phyloP scores from a whole-genome alignment of 345 rosid species.

The Cardamine resedifolia region DNA sequence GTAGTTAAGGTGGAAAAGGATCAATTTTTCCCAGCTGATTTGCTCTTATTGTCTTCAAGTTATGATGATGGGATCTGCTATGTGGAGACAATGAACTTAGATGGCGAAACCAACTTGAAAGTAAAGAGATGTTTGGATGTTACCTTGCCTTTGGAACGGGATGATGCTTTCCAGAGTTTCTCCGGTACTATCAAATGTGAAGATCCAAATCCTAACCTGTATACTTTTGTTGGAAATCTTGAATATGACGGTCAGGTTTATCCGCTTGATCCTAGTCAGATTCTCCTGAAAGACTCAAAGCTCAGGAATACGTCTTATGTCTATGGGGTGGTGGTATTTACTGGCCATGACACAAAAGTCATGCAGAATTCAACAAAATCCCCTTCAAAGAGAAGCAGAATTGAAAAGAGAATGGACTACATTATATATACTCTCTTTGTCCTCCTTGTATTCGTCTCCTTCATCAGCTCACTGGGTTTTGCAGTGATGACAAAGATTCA shows the following conservation, averaged over 20 bases:
- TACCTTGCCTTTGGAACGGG: conserved; percentile 49
- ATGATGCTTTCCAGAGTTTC: conserved; percentile 44
- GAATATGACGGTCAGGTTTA: conserved; percentile 46
- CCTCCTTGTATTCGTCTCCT: conserved; percentile 51
- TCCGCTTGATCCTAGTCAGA: conserved; percentile 56
- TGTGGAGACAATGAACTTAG: conserved; percentile 84
- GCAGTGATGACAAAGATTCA: conserved; percentile 39
- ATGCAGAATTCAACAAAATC: conserved; percentile 61
- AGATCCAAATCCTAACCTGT: conserved; percentile 76
- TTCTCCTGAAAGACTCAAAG: conserved; percentile 75
- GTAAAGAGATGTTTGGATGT: conserved; percentile 62
- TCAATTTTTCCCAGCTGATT: conserved; percentile 67
- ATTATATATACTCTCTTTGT: conserved; percentile 65
- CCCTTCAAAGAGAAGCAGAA: conserved; percentile 65
- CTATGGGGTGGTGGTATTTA: conserved; percentile 71
- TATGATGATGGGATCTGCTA: conserved; percentile 79
- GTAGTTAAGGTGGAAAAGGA: conserved; percentile 60
- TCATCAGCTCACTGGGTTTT: conserved; percentile 52
- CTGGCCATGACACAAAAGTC: conserved; percentile 66
- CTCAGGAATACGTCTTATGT: conserved; percentile 68
- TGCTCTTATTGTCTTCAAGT: conserved; percentile 68
- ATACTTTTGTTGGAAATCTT: conserved; percentile 67
- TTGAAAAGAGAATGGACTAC: conserved; percentile 69
- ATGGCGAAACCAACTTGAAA: conserved; percentile 76
- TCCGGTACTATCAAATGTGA: conserved; percentile 53